These are phyloP conservation scores for Cercophora newfieldiana DNA, from an alignment of 495 filamentous ascomycete genomes.

Conservation along the genomic window DNA sequence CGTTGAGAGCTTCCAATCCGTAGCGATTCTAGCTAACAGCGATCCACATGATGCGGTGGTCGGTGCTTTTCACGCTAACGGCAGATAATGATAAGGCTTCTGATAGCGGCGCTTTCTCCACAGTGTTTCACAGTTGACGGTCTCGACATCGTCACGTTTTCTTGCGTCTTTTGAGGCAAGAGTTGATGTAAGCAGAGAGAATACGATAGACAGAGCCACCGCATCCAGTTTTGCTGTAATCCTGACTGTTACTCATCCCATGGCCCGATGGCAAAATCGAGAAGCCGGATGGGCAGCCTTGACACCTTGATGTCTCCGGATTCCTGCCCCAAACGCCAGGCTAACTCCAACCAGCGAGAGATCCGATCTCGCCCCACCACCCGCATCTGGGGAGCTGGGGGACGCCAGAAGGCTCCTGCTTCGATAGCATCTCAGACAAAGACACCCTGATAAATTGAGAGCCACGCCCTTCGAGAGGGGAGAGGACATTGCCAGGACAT, in stretches of 20 bases:
- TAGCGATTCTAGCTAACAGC: conserved; percentile 20
- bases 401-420: neutral
- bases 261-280: neutral
- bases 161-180: conserved; percentile 21
- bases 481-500: neutral
- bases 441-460: neutral
- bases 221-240: neutral
- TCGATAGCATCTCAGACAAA: neutral
- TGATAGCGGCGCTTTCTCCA: neutral
- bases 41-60: conserved; percentile 7
- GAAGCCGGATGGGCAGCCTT: neutral
- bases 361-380: conserved; percentile 3
- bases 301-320: conserved; percentile 14
- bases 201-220: neutral
- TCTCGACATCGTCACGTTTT: conserved; percentile 19
- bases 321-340: conserved; percentile 9
- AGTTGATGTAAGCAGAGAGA: conserved; percentile 6
- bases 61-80: neutral
- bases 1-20: neutral
- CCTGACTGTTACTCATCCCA: neutral
- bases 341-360: conserved; percentile 2
- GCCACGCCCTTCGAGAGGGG: conserved; percentile 10
- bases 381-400: neutral
- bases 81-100: neutral
- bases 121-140: neutral